These are phyloP conservation scores for Globisporangium middletonii DNA, from an alignment of 352 stramenopile species.

Conservation along the genomic window DNA sequence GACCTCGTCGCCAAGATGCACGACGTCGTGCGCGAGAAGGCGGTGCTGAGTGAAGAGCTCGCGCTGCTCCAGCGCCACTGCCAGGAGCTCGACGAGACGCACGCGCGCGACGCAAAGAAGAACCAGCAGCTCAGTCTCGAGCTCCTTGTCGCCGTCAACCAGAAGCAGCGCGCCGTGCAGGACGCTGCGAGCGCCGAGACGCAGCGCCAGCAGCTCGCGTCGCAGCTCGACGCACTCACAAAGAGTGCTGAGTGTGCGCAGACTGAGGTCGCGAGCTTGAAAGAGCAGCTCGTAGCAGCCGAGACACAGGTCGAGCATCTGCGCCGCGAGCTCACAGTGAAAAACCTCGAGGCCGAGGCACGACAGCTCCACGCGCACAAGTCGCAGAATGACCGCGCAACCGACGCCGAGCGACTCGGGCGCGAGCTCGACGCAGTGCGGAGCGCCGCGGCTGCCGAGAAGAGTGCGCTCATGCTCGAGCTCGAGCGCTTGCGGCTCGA, in stretches of 20 bases:
- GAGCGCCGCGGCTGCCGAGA: conserved; percentile 14
- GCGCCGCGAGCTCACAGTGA: conserved; percentile 33
- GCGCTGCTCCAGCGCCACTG: conserved; percentile 28
- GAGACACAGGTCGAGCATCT: conserved; percentile 26
- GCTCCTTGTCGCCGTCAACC: conserved; percentile 59
- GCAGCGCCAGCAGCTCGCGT: conserved; percentile 14
- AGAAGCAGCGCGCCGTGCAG: conserved; percentile 39
- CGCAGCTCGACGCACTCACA: conserved; percentile 13
- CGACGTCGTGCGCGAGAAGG: conserved; percentile 42
- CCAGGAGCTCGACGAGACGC: conserved; percentile 20
- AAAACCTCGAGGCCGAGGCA: conserved; percentile 46
- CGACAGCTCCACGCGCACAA: conserved; percentile 22
- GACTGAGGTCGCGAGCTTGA: conserved; percentile 19
- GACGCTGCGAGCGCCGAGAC: conserved; percentile 25
- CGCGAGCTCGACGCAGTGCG: too few relatives aligned
- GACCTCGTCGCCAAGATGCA: conserved; percentile 54
- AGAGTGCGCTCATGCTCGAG: conserved; percentile 14
- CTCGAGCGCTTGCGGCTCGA: conserved; percentile 17
- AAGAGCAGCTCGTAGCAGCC: conserved; percentile 10
- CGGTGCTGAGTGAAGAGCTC: conserved; percentile 26
- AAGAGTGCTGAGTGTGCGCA: conserved; percentile 9
- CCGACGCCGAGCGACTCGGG: too few relatives aligned
- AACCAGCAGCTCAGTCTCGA: conserved; percentile 68
- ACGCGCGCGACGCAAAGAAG: conserved; percentile 40
- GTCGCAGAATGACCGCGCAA: conserved; percentile 4